Conservation (phyloP, 2,329 filamentous ascomycete species). For the Colletotrichum sp. region DNA sequence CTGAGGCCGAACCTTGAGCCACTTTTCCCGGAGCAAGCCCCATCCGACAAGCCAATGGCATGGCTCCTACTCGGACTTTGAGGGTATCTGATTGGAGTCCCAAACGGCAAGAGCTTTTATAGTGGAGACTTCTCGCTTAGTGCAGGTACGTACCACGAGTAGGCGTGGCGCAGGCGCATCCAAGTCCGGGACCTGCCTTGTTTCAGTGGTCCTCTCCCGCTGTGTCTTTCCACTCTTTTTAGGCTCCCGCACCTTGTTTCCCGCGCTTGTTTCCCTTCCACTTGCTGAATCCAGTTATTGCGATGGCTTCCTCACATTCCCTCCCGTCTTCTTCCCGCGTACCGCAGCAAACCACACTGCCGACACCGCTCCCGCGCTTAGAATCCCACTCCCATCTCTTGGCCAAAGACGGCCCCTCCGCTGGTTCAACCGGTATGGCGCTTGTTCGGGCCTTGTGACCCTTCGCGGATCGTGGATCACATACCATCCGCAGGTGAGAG, state of each 20-base stretch:
- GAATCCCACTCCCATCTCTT: not conserved
- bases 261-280: not conserved
- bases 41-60: not conserved
- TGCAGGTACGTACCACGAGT: not conserved
- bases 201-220: not conserved
- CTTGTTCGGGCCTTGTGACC: not conserved
- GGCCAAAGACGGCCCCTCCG: not conserved
- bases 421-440: not conserved
- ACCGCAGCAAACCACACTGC: conserved; percentile 13
- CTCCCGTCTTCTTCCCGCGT: not conserved
- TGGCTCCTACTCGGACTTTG: not conserved
- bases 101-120: not conserved
- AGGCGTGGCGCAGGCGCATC: conserved; percentile 2
- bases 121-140: not conserved
- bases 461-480: not conserved
- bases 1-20: not conserved
- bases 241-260: not conserved
- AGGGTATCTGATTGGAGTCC: not conserved
- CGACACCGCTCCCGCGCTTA: not conserved
- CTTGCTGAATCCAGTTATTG: not conserved
- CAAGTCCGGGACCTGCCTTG: not conserved
- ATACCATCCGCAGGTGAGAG: not conserved
- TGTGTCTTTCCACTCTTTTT: not conserved
- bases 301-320: not conserved
- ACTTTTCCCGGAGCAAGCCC: not conserved